Conservation (phyloP, 176 grass and related monocot species). For the Puccinellia tenuiflora region DNA sequence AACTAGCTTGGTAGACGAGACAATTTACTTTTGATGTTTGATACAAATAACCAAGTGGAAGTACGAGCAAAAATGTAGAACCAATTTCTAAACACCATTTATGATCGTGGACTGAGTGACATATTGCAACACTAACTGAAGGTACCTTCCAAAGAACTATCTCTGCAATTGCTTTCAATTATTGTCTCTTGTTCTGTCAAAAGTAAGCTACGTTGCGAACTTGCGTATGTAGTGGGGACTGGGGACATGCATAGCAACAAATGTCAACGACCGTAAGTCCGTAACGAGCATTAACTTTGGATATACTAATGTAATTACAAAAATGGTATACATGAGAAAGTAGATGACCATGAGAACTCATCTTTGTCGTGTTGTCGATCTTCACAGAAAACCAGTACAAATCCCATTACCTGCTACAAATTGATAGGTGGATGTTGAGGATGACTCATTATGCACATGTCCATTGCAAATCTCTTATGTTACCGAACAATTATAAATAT, state of each 20-base stretch:
- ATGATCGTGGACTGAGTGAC: neutral
- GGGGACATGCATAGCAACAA: conserved; percentile 25
- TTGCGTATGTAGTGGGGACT: conserved; percentile 9
- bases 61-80: conserved; percentile 3
- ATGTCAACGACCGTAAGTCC: conserved; percentile 6
- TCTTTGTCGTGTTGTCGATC: conserved; percentile 3
- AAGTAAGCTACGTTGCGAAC: neutral
- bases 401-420: conserved; percentile 7
- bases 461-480: conserved; percentile 13
- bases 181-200: conserved; percentile 10
- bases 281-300: neutral
- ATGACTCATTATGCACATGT: conserved; percentile 32
- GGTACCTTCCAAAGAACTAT: conserved; percentile 17
- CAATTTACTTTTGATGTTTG: neutral
- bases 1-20: neutral
- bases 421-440: neutral
- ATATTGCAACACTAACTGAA: conserved; percentile 18
- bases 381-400: neutral
- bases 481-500: neutral
- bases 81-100: neutral
- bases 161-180: conserved; percentile 18
- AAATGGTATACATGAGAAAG: neutral
- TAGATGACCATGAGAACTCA: neutral
- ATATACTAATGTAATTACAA: conserved; percentile 11
- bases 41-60: neutral